phyloP scores from a whole-genome alignment of 2,329 filamentous ascomycete genomes.

The Neofusicoccum ribis region DNA sequence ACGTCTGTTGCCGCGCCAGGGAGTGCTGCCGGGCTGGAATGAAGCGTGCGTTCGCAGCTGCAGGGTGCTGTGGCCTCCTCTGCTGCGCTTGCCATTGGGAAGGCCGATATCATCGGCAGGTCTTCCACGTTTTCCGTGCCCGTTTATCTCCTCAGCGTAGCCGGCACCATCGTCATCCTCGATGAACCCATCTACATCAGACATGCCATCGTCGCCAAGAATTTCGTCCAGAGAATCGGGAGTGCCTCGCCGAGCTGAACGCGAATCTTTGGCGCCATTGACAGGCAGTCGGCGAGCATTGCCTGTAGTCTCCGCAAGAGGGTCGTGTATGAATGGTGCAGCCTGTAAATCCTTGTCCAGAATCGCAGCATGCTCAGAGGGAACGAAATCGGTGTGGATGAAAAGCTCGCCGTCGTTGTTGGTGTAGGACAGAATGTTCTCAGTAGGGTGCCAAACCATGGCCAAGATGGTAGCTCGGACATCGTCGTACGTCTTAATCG shows the following conservation, averaged over 20 bases:
- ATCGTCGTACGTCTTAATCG: constrained; percentile 76
- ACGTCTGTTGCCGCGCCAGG: constrained; percentile 91
- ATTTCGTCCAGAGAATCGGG: constrained; percentile 80
- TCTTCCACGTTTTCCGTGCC: constrained; percentile 61
- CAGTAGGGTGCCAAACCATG: constrained; percentile 84
- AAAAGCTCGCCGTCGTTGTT: constrained; percentile 91
- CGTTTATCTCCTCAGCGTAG: constrained; percentile 66
- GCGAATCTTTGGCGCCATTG: constrained; percentile 58
- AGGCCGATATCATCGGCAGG: constrained; percentile 46
- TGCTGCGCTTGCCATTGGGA: constrained; percentile 51
- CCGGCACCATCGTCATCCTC: constrained; percentile 94
- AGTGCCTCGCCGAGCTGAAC: constrained; percentile 60
- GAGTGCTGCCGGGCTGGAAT: constrained; percentile 92
- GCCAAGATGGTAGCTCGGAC: constrained; percentile 72
- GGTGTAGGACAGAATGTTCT: constrained; percentile 88
- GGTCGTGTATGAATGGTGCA: constrained; percentile 83
- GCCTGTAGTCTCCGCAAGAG: constrained; percentile 66
- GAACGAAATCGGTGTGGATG: constrained; percentile 72
- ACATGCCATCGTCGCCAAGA: constrained; percentile 63
- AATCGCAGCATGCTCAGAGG: constrained; percentile 49
- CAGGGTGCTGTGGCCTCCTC: constrained; percentile 49
- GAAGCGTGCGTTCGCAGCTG: constrained; percentile 73
- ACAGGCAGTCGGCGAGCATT: constrained; percentile 56
- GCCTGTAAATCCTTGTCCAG: constrained; percentile 63
- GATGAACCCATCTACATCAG: constrained; percentile 76